Conservation (phyloP, 805 yeast species). For the Hanseniaspora valbyensis region DNA sequence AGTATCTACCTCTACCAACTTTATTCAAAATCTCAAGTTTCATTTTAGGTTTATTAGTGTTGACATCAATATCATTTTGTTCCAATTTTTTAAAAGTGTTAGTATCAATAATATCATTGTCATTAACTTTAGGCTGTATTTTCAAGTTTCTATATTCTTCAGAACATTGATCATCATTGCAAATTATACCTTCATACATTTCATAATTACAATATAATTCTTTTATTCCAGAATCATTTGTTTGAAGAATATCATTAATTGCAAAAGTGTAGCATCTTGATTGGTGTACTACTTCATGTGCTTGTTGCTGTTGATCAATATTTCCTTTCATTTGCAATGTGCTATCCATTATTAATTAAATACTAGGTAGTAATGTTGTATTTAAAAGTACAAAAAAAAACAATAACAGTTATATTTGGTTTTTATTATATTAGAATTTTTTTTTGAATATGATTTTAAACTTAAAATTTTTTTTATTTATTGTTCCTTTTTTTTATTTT, state of each 20-base stretch:
- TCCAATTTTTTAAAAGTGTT: constrained; percentile 3
- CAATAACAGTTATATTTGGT: no score
- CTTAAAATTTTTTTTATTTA: no score
- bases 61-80: background rate
- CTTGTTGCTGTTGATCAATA: background rate
- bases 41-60: background rate
- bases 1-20: constrained; percentile 87
- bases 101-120: background rate
- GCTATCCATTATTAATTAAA: no score
- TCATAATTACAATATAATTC: constrained; percentile 14
- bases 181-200: constrained; percentile 7
- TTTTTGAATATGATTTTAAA: no score
- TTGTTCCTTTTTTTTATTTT: no score
- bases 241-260: background rate
- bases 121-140: background rate
- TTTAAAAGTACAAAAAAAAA: no score
- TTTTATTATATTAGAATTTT: no score
- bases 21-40: constrained; percentile 69
- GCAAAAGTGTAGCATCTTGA: constrained; percentile 11
- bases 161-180: constrained; percentile 11
- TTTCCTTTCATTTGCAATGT: background rate
- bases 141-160: background rate
- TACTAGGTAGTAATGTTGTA: no score
- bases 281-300: constrained; percentile 3
- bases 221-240: background rate